phyloP scores from a whole-genome alignment of 805 yeast genomes.

The Metschnikowia matae region DNA sequence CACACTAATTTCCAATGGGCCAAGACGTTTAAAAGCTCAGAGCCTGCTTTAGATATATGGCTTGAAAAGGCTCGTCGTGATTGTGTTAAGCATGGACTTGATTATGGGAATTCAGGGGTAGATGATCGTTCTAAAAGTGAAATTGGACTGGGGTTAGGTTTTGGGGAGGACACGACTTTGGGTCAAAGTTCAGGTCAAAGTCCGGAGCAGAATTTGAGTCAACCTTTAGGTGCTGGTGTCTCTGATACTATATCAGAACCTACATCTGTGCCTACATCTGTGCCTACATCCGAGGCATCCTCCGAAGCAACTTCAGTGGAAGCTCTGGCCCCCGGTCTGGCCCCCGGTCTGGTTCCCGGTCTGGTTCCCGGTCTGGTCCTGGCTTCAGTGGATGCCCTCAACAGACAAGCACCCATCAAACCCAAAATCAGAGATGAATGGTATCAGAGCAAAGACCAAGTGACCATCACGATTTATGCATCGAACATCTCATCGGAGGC shows the following conservation, averaged over 20 bases:
- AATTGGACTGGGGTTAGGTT: too few species aligned
- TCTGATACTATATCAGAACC: too few species aligned
- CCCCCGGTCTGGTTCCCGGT: not conserved
- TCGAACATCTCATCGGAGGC: slow-evolving; percentile 55
- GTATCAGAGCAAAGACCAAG: slow-evolving; percentile 57
- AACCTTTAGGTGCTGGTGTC: too few species aligned
- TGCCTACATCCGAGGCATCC: too few species aligned
- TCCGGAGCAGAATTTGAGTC: not conserved
- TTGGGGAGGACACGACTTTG: not conserved
- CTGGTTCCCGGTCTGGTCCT: not conserved
- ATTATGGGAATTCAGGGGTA: not conserved
- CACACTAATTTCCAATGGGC: slow-evolving; percentile 41
- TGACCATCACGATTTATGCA: slow-evolving; percentile 69
- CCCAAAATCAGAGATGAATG: slow-evolving; percentile 39
- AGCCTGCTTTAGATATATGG: slow-evolving; percentile 49
- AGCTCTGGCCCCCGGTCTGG: not conserved
- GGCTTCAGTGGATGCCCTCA: slow-evolving; percentile 15
- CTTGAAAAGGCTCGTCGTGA: slow-evolving; percentile 34
- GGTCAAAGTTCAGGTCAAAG: not conserved
- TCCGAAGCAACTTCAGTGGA: too few species aligned
- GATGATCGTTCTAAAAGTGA: too few species aligned
- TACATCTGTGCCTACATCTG: too few species aligned
- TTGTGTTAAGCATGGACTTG: slow-evolving; percentile 17
- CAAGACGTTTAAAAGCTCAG: slow-evolving; percentile 38
- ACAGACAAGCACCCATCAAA: slow-evolving; percentile 38